A percentile compares a stretch with the other conserved stretches of the same genome.
phyloP scores from a whole-genome alignment of 2,329 filamentous ascomycete species.

The Ustulina deusta region DNA sequence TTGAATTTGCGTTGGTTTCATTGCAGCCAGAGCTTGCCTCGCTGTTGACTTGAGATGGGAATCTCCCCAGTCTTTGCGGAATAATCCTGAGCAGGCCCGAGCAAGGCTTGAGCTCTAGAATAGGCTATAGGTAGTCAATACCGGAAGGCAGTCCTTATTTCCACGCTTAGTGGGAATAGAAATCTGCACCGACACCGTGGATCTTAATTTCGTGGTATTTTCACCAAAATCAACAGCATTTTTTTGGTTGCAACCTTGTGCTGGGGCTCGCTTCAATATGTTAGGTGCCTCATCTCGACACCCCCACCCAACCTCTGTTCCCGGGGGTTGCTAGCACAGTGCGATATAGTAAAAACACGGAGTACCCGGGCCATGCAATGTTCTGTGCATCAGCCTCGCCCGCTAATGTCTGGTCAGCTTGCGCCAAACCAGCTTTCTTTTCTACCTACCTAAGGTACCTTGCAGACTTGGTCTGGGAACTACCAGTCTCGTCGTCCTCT shows the following conservation, averaged over 20 bases:
- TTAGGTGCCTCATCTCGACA: too few relatives aligned
- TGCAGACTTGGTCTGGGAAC: background rate
- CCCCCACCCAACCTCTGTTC: too few relatives aligned
- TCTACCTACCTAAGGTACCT: background rate
- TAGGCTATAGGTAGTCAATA: constrained; percentile 1
- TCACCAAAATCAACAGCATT: background rate
- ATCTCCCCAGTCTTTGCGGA: background rate
- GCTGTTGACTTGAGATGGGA: background rate
- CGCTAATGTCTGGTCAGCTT: constrained; percentile 1
- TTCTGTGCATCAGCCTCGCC: constrained; percentile 27
- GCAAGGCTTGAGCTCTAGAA: background rate
- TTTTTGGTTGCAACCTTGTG: too few relatives aligned
- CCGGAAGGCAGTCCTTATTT: background rate
- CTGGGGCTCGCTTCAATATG: too few relatives aligned
- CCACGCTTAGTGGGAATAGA: background rate
- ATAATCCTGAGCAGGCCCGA: background rate
- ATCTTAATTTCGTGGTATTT: background rate
- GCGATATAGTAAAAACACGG: background rate
- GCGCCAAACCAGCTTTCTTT: background rate
- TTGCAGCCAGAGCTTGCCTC: background rate
- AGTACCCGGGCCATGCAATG: background rate
- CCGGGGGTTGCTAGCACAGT: too few relatives aligned
- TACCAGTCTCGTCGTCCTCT: background rate
- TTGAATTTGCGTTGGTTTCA: background rate
- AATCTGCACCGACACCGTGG: background rate